Evolutionary conservation across 306 rosid species (phyloP).

Genomic region (Medicago truncatula): DNA sequence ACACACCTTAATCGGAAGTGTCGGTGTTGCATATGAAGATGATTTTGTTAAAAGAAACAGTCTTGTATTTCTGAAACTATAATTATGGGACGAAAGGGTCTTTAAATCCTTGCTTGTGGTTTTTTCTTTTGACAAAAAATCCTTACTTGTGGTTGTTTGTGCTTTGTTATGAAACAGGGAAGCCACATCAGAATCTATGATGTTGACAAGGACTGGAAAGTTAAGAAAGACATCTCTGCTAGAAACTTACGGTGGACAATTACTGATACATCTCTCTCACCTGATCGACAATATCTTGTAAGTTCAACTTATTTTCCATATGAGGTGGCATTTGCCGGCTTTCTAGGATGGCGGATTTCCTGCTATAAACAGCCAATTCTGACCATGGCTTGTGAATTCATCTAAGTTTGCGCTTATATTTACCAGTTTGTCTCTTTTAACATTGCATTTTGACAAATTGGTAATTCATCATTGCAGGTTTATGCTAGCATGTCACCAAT

Average conservation of each 20-base stretch:
- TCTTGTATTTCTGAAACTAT: slow-evolving; percentile 25
- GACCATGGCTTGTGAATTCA: slow-evolving; percentile 17
- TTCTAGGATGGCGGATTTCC: slow-evolving; percentile 31
- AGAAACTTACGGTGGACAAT: slow-evolving; percentile 88
- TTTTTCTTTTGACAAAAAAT: slow-evolving; percentile 11
- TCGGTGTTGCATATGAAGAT: neutral
- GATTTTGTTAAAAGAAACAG: slow-evolving; percentile 25
- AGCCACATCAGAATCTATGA: slow-evolving; percentile 80
- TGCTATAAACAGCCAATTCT: slow-evolving; percentile 21
- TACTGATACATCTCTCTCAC: slow-evolving; percentile 92
- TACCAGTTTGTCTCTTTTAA: slow-evolving; percentile 12
- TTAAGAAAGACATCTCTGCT: slow-evolving; percentile 79
- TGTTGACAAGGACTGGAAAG: slow-evolving; percentile 85
- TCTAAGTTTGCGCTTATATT: slow-evolving; percentile 26
- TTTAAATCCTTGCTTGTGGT: slow-evolving; percentile 3
- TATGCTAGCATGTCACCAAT: slow-evolving; percentile 93
- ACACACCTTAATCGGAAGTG: neutral
- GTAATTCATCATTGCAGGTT: slow-evolving; percentile 64
- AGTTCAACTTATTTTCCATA: slow-evolving; percentile 45
- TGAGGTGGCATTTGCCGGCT: slow-evolving; percentile 19
- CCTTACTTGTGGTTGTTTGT: slow-evolving; percentile 26
- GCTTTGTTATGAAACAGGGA: slow-evolving; percentile 60
- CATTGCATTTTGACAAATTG: slow-evolving; percentile 28
- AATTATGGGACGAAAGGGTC: slow-evolving; percentile 21
- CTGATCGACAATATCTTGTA: slow-evolving; percentile 78